phyloP scores from a whole-genome alignment of 2,329 filamentous ascomycete genomes.

The Colletotrichum tropicale region DNA sequence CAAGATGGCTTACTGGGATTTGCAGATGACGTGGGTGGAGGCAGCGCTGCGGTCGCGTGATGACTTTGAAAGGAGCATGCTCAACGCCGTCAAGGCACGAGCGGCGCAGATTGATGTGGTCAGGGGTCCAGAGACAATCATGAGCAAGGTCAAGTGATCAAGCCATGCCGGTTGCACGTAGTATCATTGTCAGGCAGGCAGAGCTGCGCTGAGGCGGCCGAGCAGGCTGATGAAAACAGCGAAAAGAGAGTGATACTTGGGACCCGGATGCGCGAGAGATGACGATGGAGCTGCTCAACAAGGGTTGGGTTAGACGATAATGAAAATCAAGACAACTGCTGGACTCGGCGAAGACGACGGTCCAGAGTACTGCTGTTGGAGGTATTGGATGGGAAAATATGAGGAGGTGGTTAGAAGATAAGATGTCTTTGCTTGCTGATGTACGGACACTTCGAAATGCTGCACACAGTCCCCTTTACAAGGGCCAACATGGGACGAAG shows the following conservation, averaged over 20 bases:
- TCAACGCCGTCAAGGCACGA: conserved; percentile 84
- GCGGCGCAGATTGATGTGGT: conserved; percentile 86
- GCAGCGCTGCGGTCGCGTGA: conserved; percentile 84
- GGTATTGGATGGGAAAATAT: neutral
- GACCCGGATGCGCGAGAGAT: neutral
- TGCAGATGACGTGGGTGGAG: conserved; percentile 96
- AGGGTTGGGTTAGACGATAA: neutral
- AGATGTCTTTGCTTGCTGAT: neutral
- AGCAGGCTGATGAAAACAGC: neutral
- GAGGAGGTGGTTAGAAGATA: neutral
- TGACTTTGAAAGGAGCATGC: conserved; percentile 90
- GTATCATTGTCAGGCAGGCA: neutral
- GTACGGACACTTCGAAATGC: neutral
- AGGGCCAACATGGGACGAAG: neutral
- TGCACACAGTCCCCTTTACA: neutral
- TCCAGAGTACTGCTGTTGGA: neutral
- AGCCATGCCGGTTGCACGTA: neutral
- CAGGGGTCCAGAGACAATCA: conserved; percentile 87
- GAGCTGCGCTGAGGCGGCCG: neutral
- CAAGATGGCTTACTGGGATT: conserved; percentile 89
- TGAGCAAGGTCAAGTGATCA: conserved; percentile 84
- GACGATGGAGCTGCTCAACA: neutral
- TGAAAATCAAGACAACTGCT: neutral
- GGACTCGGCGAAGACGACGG: neutral
- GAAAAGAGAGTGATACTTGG: neutral